Evolutionary conservation across 805 yeast genomes (phyloP), one percentile per base, ranked within the genome.

Genomic region (Starmerella lactis-condensi): DNA sequence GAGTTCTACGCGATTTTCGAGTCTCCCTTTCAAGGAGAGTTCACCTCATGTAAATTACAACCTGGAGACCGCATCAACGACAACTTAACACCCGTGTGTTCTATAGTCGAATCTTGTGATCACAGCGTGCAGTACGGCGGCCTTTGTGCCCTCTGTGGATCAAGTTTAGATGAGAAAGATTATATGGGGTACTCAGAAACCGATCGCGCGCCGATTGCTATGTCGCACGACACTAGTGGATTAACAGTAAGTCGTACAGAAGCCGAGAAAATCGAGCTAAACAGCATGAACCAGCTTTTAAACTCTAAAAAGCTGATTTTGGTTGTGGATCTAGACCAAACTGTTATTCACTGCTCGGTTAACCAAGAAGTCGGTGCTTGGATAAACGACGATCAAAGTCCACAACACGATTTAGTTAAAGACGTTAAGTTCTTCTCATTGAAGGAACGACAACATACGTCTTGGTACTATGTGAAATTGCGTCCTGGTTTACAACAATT

Each of bases 301-400:
- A 51, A 60, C 11, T 76, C 69, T 32, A 59, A 64, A 36, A 79
- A 78, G 51, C 60, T 89, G 39, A 82, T 89, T 19, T 61, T 89
- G 34, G 96, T 89, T 18, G 98, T 89, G 4, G 98, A 89, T 60
- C 62, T 89, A 40, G 98, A 89, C 57, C 98, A 89, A 52, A 89
- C 98, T 0, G 91, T 89, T 4, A 85, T 89, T 20, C 98, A 89
- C 48, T 93, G 95, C 25, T 85, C 95, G 4, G 95, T 85, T 12
- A 98, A 89, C 51, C 95, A 95, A 1, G 82, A 94, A 0, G 92
- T 89, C 19, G 89, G 89, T 1, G 93, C 79, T 47, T 89, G 98
- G 98, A 82, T 77, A 64, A 63, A 64, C 30, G 95, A 89, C 46
- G 74, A 81, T 3, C 52, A 61, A 4, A 78, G 79, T 44, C 93